Evolutionary conservation across 495 filamentous ascomycete genomes (phyloP).

Genomic region (Trichoderma reesei): DNA sequence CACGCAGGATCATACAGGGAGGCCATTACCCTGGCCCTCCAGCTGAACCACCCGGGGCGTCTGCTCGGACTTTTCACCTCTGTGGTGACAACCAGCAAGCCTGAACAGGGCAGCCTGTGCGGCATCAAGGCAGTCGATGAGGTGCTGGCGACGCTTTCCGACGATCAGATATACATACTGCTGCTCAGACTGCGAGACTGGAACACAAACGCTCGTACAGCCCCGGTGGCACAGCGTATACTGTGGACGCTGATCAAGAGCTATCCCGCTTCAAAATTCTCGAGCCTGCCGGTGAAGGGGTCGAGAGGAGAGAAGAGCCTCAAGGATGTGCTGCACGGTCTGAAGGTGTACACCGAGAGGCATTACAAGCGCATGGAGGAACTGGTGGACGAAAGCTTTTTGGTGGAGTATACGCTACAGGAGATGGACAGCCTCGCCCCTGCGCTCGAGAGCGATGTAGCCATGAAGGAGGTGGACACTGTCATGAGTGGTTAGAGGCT

Average conservation of each 20-base stretch:
- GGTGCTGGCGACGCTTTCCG: conserved; percentile 65
- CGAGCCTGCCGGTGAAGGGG: conserved; percentile 48
- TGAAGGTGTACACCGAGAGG: conserved; percentile 81
- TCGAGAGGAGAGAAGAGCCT: conserved; percentile 54
- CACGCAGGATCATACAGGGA: conserved; percentile 75
- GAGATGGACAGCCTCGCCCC: conserved; percentile 79
- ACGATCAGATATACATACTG: conserved; percentile 72
- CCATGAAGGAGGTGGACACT: conserved; percentile 26
- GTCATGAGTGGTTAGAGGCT: conserved; percentile 30
- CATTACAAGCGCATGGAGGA: conserved; percentile 84
- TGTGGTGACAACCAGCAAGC: conserved; percentile 55
- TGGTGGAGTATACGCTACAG: conserved; percentile 82
- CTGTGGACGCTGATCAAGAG: conserved; percentile 66
- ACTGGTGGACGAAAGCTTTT: conserved; percentile 84
- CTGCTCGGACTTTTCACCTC: conserved; percentile 73
- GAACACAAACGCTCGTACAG: conserved; percentile 91
- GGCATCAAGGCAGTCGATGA: conserved; percentile 75
- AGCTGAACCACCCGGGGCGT: conserved; percentile 83
- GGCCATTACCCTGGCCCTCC: conserved; percentile 82
- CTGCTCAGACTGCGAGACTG: conserved; percentile 79
- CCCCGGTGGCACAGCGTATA: conserved; percentile 76
- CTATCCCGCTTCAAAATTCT: conserved; percentile 63
- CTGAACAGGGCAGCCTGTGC: conserved; percentile 53
- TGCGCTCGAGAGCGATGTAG: conserved; percentile 14
- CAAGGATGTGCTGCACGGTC: conserved; percentile 72